A percentile compares a stretch with the other conserved stretches of the same genome.
These are phyloP conservation scores for Terana coerulea DNA, from an alignment of 768 basidiomycete genomes.

Conservation along the genomic window DNA sequence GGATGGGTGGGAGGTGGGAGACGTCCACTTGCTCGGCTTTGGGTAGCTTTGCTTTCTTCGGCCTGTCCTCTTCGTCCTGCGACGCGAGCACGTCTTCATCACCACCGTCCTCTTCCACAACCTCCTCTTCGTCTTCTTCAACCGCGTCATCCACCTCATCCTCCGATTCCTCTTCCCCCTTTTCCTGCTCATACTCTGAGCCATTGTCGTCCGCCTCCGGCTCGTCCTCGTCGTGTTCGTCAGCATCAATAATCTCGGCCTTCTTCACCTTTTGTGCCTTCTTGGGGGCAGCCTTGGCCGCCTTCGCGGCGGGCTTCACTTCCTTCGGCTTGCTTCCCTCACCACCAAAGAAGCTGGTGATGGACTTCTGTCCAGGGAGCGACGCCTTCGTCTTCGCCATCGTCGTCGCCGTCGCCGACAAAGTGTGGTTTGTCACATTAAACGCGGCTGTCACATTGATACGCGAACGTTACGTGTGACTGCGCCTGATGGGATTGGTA, in stretches of 20 bases:
- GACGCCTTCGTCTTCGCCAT: slow-evolving; percentile 42
- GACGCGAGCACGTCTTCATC: slow-evolving; percentile 25
- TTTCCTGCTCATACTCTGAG: slow-evolving; percentile 29
- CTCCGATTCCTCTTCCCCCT: slow-evolving; percentile 21
- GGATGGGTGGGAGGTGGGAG: slow-evolving; percentile 74
- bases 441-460: slow-evolving; percentile 1
- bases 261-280: slow-evolving; percentile 12
- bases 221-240: slow-evolving; percentile 15
- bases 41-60: slow-evolving; percentile 25
- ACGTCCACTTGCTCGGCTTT: slow-evolving; percentile 50
- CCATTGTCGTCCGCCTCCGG: slow-evolving; percentile 19
- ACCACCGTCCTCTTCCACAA: slow-evolving; percentile 26
- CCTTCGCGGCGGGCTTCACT: slow-evolving; percentile 24
- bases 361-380: slow-evolving; percentile 42
- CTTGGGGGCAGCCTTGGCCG: slow-evolving; percentile 5
- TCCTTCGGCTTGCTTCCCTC: slow-evolving; percentile 8
- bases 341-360: slow-evolving; percentile 52
- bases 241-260: slow-evolving; percentile 14
- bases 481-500: too few species aligned
- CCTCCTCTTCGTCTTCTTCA: slow-evolving; percentile 15
- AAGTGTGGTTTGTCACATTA: slow-evolving; percentile 15
- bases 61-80: slow-evolving; percentile 2
- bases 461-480: neutral
- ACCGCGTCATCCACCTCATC: slow-evolving; percentile 31
- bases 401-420: slow-evolving; percentile 7